Evolutionary conservation across 352 stramenopile species (phyloP).

Genomic region (Globisporangium paroecandrum): DNA sequence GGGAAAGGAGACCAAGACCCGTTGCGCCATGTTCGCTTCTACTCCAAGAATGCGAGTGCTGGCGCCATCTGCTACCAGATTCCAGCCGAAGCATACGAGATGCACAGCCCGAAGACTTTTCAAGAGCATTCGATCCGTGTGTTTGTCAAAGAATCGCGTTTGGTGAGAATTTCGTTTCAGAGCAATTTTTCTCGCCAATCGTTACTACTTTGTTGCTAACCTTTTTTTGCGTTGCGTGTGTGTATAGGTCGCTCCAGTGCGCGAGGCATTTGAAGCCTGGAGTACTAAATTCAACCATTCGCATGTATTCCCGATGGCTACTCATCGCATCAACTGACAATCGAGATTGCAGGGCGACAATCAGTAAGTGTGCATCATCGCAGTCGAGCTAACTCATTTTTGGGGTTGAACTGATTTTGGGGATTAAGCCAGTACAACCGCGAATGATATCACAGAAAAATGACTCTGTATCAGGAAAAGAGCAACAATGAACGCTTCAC

Average conservation of each 20-base stretch:
- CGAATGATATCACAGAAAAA: neutral
- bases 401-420: neutral
- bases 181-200: neutral
- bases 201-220: neutral
- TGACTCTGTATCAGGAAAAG: neutral
- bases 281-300: constrained; percentile 51
- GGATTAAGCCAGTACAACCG: neutral
- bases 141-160: constrained; percentile 55
- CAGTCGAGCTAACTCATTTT: neutral
- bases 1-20: constrained; percentile 80
- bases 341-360: neutral
- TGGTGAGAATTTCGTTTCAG: constrained; percentile 30
- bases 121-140: constrained; percentile 68
- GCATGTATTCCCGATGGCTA: constrained; percentile 28
- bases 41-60: constrained; percentile 57
- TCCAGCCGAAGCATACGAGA: constrained; percentile 52
- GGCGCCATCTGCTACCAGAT: constrained; percentile 51
- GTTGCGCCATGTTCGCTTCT: constrained; percentile 73
- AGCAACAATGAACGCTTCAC: neutral
- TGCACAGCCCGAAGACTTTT: constrained; percentile 63
- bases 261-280: constrained; percentile 56
- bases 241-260: constrained; percentile 35
- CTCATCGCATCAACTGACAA: neutral
- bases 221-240: constrained; percentile 2
- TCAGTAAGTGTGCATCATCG: neutral